These are phyloP conservation scores for Suillus placidus DNA, from an alignment of 768 basidiomycete species.

Conservation along the genomic window DNA sequence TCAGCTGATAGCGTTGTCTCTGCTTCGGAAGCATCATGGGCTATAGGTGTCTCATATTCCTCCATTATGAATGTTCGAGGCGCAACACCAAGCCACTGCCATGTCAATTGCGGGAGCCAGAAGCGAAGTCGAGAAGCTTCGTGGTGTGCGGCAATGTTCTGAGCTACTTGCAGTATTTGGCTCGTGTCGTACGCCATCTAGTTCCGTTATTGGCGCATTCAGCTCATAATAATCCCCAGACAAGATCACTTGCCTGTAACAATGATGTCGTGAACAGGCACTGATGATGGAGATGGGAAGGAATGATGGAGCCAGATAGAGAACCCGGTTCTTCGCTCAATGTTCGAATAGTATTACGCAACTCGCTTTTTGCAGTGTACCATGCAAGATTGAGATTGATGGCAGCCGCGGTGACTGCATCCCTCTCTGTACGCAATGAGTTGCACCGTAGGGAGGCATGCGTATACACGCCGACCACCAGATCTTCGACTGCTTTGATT, in stretches of 20 bases:
- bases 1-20: slow-evolving; percentile 30
- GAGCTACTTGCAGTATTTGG: slow-evolving; percentile 37
- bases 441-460: slow-evolving; percentile 16
- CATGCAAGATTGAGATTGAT: slow-evolving; percentile 25
- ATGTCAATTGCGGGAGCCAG: slow-evolving; percentile 44
- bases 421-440: slow-evolving; percentile 16
- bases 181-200: slow-evolving; percentile 49
- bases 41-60: slow-evolving; percentile 19
- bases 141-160: slow-evolving; percentile 34
- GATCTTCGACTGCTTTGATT: slow-evolving; percentile 37
- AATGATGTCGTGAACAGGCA: slow-evolving; percentile 47
- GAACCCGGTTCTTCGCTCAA: slow-evolving; percentile 1
- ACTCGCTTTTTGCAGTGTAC: slow-evolving; percentile 32
- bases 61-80: slow-evolving; percentile 36
- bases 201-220: not conserved
- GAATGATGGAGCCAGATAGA: slow-evolving; percentile 15
- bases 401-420: slow-evolving; percentile 20
- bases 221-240: not conserved
- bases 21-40: slow-evolving; percentile 14
- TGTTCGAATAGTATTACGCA: slow-evolving; percentile 25
- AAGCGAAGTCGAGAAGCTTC: slow-evolving; percentile 37
- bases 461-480: slow-evolving; percentile 33
- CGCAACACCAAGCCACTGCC: slow-evolving; percentile 46
- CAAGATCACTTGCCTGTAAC: slow-evolving; percentile 39
- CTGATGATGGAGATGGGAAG: slow-evolving; percentile 36